phyloP scores from a whole-genome alignment of 2,329 filamentous ascomycete genomes.

The Fusarium coicis region DNA sequence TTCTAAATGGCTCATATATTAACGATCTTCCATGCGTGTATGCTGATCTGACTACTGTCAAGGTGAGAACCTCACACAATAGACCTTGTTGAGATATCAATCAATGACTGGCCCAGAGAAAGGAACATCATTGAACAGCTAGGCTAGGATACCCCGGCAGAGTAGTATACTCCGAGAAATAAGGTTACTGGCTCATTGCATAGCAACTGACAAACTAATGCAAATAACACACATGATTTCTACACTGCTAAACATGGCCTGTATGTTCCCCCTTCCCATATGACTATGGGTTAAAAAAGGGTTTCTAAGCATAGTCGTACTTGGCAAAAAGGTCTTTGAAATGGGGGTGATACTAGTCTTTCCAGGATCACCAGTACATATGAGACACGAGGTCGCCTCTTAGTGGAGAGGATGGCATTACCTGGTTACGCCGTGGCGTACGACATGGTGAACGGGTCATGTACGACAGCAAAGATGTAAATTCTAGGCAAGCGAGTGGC shows the following conservation, averaged over 20 bases:
- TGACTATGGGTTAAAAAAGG: neutral
- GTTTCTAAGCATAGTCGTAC: neutral
- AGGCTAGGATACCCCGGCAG: no score
- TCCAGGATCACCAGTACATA: neutral
- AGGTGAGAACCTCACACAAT: no score
- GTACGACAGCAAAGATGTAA: neutral
- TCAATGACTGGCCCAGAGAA: neutral
- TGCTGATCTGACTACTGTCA: rapidly evolving
- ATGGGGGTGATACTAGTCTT: neutral
- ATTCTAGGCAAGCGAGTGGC: neutral
- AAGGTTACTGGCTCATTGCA: neutral
- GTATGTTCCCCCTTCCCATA: neutral
- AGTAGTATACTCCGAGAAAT: neutral
- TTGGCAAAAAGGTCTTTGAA: neutral
- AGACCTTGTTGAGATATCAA: neutral
- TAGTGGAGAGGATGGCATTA: neutral
- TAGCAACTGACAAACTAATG: neutral
- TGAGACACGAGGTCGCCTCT: neutral
- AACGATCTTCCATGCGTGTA: no score
- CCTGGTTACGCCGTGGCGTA: neutral
- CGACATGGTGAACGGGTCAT: neutral
- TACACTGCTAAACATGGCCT: neutral
- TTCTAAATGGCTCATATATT: rapidly evolving
- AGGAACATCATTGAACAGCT: rapidly evolving
- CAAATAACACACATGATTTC: no score